Percentiles rank a stretch among this genome's conserved stretches.
Conservation (phyloP, 306 rosid species). For the Cicer cuneatum region DNA sequence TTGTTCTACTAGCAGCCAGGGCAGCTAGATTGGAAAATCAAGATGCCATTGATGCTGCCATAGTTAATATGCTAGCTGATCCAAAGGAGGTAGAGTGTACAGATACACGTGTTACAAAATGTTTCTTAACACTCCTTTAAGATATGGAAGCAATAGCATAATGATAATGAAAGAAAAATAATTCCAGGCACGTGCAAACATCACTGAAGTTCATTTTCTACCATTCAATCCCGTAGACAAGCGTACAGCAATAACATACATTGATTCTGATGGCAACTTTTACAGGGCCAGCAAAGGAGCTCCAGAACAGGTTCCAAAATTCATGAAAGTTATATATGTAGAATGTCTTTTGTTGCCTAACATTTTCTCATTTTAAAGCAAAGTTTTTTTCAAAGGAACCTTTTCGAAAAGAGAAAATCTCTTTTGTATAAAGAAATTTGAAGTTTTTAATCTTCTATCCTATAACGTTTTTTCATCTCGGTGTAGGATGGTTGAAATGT, state of each 20-base stretch:
- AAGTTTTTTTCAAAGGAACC: conserved; percentile 31
- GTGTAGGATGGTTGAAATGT: background rate
- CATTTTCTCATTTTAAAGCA: conserved; percentile 15
- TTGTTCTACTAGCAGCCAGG: conserved; percentile 81
- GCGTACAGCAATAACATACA: conserved; percentile 86
- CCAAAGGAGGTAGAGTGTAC: conserved; percentile 72
- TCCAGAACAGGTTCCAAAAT: conserved; percentile 77
- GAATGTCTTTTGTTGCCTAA: conserved; percentile 26
- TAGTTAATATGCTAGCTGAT: conserved; percentile 81
- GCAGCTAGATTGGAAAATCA: conserved; percentile 87
- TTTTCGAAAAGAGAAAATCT: conserved; percentile 4
- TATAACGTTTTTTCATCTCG: conserved; percentile 21
- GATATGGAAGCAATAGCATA: conserved; percentile 27
- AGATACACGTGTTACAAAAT: conserved; percentile 4
- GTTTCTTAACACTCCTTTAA: conserved; percentile 19
- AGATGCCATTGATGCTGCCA: conserved; percentile 86
- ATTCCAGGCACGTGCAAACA: conserved; percentile 74
- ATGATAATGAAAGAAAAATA: conserved; percentile 30
- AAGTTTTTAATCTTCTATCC: conserved; percentile 1
- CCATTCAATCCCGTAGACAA: conserved; percentile 93
- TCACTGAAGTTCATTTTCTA: conserved; percentile 83
- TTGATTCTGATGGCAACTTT: conserved; percentile 71
- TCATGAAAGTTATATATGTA: background rate
- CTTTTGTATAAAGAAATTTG: conserved; percentile 16
- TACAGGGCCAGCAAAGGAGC: conserved; percentile 89